Conservation (phyloP, 768 basidiomycete genomes). For the Lentinula detonsa region DNA sequence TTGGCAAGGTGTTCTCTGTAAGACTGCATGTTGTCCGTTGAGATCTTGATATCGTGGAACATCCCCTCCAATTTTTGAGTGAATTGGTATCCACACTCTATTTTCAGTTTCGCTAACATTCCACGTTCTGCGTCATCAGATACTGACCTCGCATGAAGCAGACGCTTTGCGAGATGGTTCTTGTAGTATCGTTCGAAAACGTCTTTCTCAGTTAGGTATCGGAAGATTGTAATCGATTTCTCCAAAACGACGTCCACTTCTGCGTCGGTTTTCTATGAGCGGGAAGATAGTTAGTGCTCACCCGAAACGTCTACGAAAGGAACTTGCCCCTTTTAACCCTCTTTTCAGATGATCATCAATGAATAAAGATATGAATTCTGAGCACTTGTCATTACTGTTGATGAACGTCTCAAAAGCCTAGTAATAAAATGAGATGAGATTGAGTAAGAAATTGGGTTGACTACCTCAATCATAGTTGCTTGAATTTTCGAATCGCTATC, state of each 20-base stretch:
- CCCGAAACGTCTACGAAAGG: neutral
- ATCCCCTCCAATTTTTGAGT: slow-evolving; percentile 62
- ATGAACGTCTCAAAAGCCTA: slow-evolving; percentile 93
- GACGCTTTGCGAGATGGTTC: slow-evolving; percentile 87
- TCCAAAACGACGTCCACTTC: slow-evolving; percentile 89
- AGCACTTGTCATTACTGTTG: slow-evolving; percentile 79
- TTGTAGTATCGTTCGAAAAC: slow-evolving; percentile 99
- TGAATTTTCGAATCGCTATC: slow-evolving; percentile 70
- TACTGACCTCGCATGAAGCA: slow-evolving; percentile 79
- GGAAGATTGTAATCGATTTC: slow-evolving; percentile 94
- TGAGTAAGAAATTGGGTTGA: slow-evolving; percentile 9
- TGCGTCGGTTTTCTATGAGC: slow-evolving; percentile 79
- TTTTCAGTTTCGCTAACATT: slow-evolving; percentile 10
- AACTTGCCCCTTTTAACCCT: slow-evolving; percentile 85
- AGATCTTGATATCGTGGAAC: slow-evolving; percentile 45
- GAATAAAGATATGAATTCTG: slow-evolving; percentile 94
- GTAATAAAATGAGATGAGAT: neutral
- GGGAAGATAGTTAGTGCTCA: slow-evolving; percentile 5
- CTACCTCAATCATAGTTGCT: slow-evolving; percentile 78
- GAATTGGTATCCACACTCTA: slow-evolving; percentile 50
- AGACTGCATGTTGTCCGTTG: slow-evolving; percentile 70
- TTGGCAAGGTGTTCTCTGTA: slow-evolving; percentile 61
- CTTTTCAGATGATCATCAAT: slow-evolving; percentile 96
- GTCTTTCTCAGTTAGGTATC: slow-evolving; percentile 92
- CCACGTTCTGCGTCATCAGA: slow-evolving; percentile 87